These are phyloP conservation scores for Ciborinia camelliae DNA, from an alignment of 2,329 filamentous ascomycete species.

Conservation along the genomic window DNA sequence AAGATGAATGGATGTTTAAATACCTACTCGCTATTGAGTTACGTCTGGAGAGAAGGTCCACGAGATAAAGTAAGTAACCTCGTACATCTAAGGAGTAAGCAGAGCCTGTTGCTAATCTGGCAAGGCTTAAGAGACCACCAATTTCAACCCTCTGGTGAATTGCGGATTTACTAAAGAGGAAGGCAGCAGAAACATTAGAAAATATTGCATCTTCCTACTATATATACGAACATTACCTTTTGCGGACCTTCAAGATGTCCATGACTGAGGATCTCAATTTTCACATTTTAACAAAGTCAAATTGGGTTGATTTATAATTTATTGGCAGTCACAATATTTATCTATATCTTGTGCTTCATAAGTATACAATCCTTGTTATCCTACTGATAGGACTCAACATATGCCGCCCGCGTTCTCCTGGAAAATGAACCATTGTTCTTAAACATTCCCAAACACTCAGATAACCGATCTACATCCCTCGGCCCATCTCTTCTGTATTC, in stretches of 20 bases:
- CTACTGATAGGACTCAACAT: too few relatives aligned
- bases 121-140: neutral
- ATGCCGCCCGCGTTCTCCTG: neutral
- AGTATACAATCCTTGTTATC: neutral
- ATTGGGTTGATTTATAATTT: neutral
- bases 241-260: neutral
- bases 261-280: neutral
- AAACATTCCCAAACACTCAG: too few relatives aligned
- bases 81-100: neutral
- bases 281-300: neutral
- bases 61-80: neutral
- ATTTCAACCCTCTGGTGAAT: neutral
- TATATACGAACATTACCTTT: neutral
- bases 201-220: neutral
- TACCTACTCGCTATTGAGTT: neutral
- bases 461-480: neutral
- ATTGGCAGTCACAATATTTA: neutral
- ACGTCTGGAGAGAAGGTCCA: neutral
- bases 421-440: neutral
- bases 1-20: neutral
- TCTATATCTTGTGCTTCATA: neutral
- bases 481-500: neutral
- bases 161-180: neutral
- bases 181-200: neutral
- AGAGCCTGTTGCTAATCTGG: neutral